A percentile compares a stretch with the other conserved stretches of the same genome.
These are phyloP conservation scores for Cryphonectria nitschkei DNA, from an alignment of 2,329 filamentous ascomycete genomes.

Conservation along the genomic window DNA sequence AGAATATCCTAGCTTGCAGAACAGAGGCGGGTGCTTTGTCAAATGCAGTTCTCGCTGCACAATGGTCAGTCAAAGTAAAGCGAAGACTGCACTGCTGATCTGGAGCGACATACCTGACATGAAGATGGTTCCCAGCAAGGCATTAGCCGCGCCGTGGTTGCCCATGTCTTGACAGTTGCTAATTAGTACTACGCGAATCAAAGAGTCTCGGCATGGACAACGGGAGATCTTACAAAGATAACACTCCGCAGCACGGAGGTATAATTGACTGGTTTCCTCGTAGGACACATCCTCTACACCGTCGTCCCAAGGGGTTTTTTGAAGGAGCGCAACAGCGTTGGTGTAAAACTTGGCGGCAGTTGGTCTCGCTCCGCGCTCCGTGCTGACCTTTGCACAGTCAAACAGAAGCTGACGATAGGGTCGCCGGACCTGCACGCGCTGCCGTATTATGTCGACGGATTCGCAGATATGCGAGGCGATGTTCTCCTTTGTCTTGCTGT, in stretches of 20 bases:
- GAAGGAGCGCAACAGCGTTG: constrained; percentile 76
- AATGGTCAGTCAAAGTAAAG: background rate
- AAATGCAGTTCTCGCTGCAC: constrained; percentile 62
- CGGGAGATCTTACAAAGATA: constrained; percentile 53
- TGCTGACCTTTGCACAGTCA: constrained; percentile 76
- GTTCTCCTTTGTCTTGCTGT: constrained; percentile 68
- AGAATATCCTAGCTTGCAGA: constrained; percentile 77
- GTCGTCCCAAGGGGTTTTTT: constrained; percentile 77
- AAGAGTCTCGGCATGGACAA: constrained; percentile 37
- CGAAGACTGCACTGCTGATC: background rate
- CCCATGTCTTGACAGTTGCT: constrained; percentile 57
- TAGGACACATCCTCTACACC: constrained; percentile 74
- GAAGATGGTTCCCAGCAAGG: constrained; percentile 72
- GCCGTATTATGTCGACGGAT: constrained; percentile 74
- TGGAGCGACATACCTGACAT: constrained; percentile 48
- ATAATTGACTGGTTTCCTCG: constrained; percentile 80
- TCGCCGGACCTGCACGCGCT: constrained; percentile 60
- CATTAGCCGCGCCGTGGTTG: constrained; percentile 68
- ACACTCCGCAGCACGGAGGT: constrained; percentile 80
- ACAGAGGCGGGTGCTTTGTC: constrained; percentile 87
- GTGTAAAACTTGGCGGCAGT: constrained; percentile 84
- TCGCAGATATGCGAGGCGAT: constrained; percentile 82
- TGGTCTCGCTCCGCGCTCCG: constrained; percentile 79
- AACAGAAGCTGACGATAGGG: constrained; percentile 77
- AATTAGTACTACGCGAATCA: background rate